Percentiles rank a stretch among this genome's conserved stretches.
phyloP scores from a whole-genome alignment of 176 grass and related monocot species.

The Poa pratensis region DNA sequence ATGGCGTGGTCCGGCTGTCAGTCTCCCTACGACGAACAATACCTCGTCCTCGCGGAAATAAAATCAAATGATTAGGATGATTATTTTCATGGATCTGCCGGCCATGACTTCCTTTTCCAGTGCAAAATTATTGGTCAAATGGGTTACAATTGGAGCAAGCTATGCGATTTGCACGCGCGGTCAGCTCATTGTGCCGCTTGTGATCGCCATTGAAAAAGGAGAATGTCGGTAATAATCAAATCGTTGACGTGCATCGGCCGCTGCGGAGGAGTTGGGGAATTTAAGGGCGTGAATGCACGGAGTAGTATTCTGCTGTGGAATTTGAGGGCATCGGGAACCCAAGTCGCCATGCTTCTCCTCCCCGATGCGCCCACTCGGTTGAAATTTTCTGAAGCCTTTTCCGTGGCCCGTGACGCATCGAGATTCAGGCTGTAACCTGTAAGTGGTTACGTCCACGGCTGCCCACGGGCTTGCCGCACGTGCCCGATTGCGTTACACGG shows the following conservation, averaged over 20 bases:
- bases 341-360: conserved; percentile 21
- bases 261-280: conserved; percentile 40
- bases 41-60: not conserved
- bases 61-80: not conserved
- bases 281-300: conserved; percentile 35
- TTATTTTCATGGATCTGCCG: not conserved
- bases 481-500: no score
- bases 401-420: conserved; percentile 29
- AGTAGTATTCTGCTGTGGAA: conserved; percentile 30
- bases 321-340: conserved; percentile 39
- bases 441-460: no score
- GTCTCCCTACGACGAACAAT: not conserved
- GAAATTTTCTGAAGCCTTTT: conserved; percentile 4
- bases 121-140: not conserved
- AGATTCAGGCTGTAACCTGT: no score
- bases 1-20: not conserved
- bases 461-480: no score
- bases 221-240: conserved; percentile 54
- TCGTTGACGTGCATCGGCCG: conserved; percentile 57
- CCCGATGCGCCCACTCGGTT: not conserved
- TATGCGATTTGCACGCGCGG: conserved; percentile 20
- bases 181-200: conserved; percentile 34
- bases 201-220: conserved; percentile 49
- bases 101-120: not conserved
- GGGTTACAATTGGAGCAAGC: not conserved